A percentile compares a stretch with the other conserved stretches of the same genome.
Conservation (phyloP, 2,329 filamentous ascomycete species). For the Piedraia hortae region DNA sequence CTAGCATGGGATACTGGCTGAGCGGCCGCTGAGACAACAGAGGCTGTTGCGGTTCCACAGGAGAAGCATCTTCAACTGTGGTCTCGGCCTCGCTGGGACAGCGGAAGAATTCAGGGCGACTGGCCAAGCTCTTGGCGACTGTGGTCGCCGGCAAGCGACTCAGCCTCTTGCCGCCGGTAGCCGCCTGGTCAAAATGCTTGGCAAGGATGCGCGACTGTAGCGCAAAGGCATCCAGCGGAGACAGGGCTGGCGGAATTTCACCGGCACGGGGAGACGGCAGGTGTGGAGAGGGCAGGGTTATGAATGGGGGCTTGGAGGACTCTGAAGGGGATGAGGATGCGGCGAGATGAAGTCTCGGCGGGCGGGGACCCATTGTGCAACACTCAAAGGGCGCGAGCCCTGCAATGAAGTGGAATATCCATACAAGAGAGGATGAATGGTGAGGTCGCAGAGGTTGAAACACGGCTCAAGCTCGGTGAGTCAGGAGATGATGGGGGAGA, state of each 20-base stretch:
- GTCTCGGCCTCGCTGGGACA: slow-evolving; percentile 28
- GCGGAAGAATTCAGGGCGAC: slow-evolving; percentile 55
- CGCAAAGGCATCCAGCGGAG: slow-evolving; percentile 84
- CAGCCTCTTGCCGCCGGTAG: slow-evolving; percentile 44
- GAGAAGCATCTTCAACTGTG: slow-evolving; percentile 13
- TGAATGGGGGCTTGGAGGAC: slow-evolving; percentile 6
- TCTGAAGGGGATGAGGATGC: too few species aligned
- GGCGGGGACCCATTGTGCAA: too few species aligned
- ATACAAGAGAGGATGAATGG: too few species aligned
- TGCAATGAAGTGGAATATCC: too few species aligned
- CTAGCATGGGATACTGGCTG: slow-evolving; percentile 12
- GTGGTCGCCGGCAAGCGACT: slow-evolving; percentile 66
- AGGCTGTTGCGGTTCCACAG: slow-evolving; percentile 11
- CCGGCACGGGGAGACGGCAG: slow-evolving; percentile 23
- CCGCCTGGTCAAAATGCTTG: slow-evolving; percentile 54
- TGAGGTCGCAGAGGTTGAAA: too few species aligned
- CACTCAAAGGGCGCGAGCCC: too few species aligned
- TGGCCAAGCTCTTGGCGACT: slow-evolving; percentile 53
- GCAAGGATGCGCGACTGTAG: slow-evolving; percentile 71
- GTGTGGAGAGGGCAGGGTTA: slow-evolving; percentile 10
- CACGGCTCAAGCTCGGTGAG: too few species aligned
- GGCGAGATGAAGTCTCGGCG: too few species aligned
- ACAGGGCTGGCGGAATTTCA: slow-evolving; percentile 59
- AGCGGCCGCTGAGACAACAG: slow-evolving; percentile 8
- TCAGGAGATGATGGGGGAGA: too few species aligned